Base-by-base conservation (phyloP, 2,329 filamentous ascomycete species). In the Fusarium gaditjirri region DNA sequence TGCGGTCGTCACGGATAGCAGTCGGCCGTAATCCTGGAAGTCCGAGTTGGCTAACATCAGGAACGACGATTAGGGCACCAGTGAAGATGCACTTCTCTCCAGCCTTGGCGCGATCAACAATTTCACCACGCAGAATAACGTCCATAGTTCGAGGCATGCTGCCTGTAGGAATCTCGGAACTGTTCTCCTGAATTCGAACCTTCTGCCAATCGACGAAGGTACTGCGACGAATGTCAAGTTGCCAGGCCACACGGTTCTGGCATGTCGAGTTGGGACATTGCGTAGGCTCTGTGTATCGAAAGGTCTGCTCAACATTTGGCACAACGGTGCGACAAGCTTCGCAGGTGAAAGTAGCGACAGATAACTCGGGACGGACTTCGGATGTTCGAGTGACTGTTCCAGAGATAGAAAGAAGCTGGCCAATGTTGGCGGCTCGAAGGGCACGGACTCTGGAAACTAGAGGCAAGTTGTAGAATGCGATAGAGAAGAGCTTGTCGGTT, bases 181-280 rank as follows among this genome's bases (percentile, higher is more conserved):
- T 97, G 84, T 98, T 99, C 82, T 99, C 96, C 83, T 99, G 96
- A 69, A 98, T 94, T 71, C 97, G 93, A 29, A 98, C 94, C 81
- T 98, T 98, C 80, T 99, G 96, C 96, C 96, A 99, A 83, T 99
- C 96, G 69, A 99, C 93, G 80, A 99, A 99, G 1, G 95, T 98
- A 81, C 95, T 98, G 81, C 97, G 95, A 46, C 94, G 89, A 78
- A 99, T 98, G 77, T 99, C 95, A n/a, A 99, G 84, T 73, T 94
- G 91, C 96, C 96, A 99, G n/a, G 93, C 94, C 65, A 92, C 85
- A 31, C 96, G 91, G 83, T 99, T 99, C 76, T 91, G 91, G 80
- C 96, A 99, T 11, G 89, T 93, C 31, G 86, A 81, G 79, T 98
- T 98, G 14, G 96, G 95, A 76, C 96, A 99, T 84, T 98, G 94